phyloP scores from a whole-genome alignment of 257 asterid species.

The Fraxinus anomala region DNA sequence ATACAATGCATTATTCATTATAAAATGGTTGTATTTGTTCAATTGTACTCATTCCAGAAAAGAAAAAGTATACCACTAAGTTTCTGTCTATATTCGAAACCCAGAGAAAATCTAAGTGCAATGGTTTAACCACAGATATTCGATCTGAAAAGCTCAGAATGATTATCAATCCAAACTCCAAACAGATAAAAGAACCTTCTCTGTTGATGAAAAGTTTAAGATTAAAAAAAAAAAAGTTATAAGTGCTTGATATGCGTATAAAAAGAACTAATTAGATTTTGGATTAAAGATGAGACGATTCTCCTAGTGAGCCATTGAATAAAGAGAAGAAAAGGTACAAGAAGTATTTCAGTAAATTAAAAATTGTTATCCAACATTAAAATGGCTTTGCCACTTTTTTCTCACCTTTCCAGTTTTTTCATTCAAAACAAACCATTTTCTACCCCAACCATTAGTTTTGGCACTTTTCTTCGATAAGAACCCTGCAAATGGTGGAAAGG shows the following conservation, averaged over 20 bases:
- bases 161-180: not conserved
- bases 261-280: not conserved
- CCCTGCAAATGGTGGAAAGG: constrained; percentile 47
- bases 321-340: constrained; percentile 14
- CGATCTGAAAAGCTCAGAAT: not conserved
- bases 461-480: constrained; percentile 86
- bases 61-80: not conserved
- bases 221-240: not conserved
- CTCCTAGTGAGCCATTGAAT: not conserved
- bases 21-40: not conserved
- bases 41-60: not conserved
- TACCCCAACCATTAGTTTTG: constrained; percentile 84
- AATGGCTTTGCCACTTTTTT: not conserved
- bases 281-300: not conserved
- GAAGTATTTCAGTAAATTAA: constrained; percentile 12
- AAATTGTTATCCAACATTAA: not conserved
- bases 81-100: not conserved
- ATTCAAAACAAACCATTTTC: constrained; percentile 93
- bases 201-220: not conserved
- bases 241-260: not conserved
- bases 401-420: constrained; percentile 96
- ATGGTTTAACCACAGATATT: not conserved
- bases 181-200: not conserved
- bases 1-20: constrained; percentile 1
- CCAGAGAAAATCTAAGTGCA: not conserved